Evolutionary conservation across 176 grass and related monocot genomes (phyloP).

Genomic region (Rhynchospora pubera): DNA sequence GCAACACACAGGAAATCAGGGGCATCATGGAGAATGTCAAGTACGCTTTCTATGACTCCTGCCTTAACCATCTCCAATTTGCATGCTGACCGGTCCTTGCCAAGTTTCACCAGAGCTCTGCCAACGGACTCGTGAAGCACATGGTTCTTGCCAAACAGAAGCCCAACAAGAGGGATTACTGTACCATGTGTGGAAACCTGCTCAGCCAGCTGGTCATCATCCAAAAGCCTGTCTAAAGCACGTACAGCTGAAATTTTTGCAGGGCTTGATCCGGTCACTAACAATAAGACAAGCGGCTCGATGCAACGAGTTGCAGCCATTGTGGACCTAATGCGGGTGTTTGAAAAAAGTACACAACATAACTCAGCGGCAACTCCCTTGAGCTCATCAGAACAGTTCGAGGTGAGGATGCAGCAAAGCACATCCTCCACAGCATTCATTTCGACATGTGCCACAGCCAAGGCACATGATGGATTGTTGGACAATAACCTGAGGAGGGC

Average conservation of each 20-base stretch:
- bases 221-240: conserved; percentile 91
- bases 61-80: conserved; percentile 99
- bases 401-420: conserved; percentile 81
- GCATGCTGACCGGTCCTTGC: conserved; percentile 84
- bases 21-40: conserved; percentile 88
- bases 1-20: conserved; percentile 94
- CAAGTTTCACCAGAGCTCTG: conserved; percentile 90
- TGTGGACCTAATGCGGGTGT: conserved; percentile 94
- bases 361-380: conserved; percentile 97
- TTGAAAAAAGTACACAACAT: conserved; percentile 87
- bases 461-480: conserved; percentile 89
- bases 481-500: conserved; percentile 79
- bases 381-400: conserved; percentile 76
- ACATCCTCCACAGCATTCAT: conserved; percentile 87
- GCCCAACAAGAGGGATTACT: conserved; percentile 76
- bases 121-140: conserved; percentile 81
- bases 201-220: conserved; percentile 92
- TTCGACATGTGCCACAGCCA: conserved; percentile 87
- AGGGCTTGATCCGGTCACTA: conserved; percentile 67
- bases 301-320: conserved; percentile 84
- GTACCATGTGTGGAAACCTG: conserved; percentile 82
- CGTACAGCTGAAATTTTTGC: conserved; percentile 89
- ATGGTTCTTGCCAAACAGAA: conserved; percentile 90
- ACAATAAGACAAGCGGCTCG: conserved; percentile 76
- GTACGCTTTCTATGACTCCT: conserved; percentile 90